Evolutionary conservation across 176 grass and related monocot species (phyloP).

Genomic region (Oryza meridionalis): DNA sequence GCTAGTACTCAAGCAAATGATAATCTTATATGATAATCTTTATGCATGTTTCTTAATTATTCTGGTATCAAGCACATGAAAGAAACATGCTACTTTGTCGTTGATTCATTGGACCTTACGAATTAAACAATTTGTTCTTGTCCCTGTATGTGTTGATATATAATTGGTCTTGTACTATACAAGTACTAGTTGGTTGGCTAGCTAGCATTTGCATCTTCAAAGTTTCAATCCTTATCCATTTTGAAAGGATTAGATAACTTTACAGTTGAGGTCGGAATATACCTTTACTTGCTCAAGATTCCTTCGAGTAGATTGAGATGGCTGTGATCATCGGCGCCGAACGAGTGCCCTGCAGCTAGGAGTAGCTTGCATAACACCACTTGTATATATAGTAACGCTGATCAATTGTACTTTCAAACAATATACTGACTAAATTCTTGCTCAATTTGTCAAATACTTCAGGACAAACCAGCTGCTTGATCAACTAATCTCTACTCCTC

Average conservation of each 20-base stretch:
- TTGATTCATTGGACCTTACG: not conserved
- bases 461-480: not conserved
- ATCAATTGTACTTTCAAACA: not conserved
- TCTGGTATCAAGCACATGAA: not conserved
- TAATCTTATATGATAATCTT: not conserved
- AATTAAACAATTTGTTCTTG: not conserved
- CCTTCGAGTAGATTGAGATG: not conserved
- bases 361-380: not conserved
- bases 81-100: not conserved
- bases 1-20: not conserved
- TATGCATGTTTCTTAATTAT: constrained; percentile 14
- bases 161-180: not conserved
- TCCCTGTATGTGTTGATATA: not conserved
- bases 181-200: not conserved
- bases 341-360: not conserved
- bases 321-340: not conserved
- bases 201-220: not conserved
- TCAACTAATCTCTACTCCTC: not conserved
- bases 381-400: not conserved
- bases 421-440: not conserved
- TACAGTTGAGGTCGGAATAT: not conserved
- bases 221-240: not conserved
- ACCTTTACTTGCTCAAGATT: not conserved
- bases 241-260: not conserved
- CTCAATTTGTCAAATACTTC: not conserved